Evolutionary conservation across 495 filamentous ascomycete genomes (phyloP), one percentile per base, ranked within the genome.

Genomic region (Penicillium desertorum): DNA sequence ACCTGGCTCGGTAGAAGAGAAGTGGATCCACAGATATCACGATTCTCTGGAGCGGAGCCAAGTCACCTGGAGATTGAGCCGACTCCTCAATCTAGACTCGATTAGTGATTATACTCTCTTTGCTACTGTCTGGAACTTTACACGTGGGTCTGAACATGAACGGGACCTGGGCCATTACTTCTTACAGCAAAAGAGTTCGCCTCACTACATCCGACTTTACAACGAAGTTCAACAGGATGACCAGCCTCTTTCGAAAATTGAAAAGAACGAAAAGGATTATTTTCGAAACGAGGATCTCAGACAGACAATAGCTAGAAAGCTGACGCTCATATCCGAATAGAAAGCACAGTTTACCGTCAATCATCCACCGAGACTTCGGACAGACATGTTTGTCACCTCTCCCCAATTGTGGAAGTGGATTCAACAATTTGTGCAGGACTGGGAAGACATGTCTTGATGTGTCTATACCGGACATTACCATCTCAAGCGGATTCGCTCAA

Each of bases 301-400:
- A 51, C 45, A 58, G 16, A 60, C 63, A 54, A 66, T 69, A 47
- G 63, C 66, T 23, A 69, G 46, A 47, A 63, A 66, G 53, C 52
- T 69, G 51, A 66, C 66, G 6, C 44, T 69, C 44, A 23, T 69
- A 8, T 69, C 66, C 37, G 58, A 61, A 56, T 67, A 62, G 62
- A 61, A 63, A 51, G 20, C 52, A 45, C 61, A 52, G 32, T 67
- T 57, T 57, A 61, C 54, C 51, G 29, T 17, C 23, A 51, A 54
- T 10, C 16, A 60, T 19, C 36, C 23, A 17, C 57, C 41, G 19
- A 68, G 43, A 51, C 59, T 68, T 55, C 62, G 59, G 29, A 54
- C 59, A 47, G 56, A 62, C 34, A 56, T 67, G 62, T 67, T 65
- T 59, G 54, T 65, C n/a, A 37, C 65, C 43, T 62, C 62, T 36